Conservation (phyloP, 805 yeast genomes). For the Candida nanaspora region DNA sequence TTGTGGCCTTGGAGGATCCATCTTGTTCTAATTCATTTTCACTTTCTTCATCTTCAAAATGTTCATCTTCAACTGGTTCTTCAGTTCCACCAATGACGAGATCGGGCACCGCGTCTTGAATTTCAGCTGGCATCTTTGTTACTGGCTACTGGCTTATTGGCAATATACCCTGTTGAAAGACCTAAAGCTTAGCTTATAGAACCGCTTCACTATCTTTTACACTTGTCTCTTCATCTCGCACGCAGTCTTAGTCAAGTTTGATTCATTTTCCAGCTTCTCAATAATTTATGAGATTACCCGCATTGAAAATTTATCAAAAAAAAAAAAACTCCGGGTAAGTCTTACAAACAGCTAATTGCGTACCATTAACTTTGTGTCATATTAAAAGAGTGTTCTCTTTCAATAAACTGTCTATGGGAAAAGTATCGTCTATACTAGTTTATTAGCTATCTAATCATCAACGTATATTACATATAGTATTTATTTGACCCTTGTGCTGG, state of each 20-base stretch:
- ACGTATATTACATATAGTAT: background rate
- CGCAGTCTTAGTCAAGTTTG: too few species aligned
- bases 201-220: too few species aligned
- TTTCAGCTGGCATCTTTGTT: conserved; percentile 58
- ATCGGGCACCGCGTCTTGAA: conserved; percentile 80
- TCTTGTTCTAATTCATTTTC: conserved; percentile 35
- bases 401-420: background rate
- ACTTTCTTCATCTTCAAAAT: conserved; percentile 18
- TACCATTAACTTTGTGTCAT: too few species aligned
- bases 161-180: too few species aligned
- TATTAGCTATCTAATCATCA: background rate
- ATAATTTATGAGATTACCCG: too few species aligned
- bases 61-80: conserved; percentile 29
- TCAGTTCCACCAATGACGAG: conserved; percentile 61
- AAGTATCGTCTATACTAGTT: background rate
- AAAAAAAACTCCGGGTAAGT: too few species aligned
- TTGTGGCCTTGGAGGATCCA: conserved; percentile 38
- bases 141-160: background rate
- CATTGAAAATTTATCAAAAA: too few species aligned
- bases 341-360: too few species aligned
- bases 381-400: too few species aligned
- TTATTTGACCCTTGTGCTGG: background rate
- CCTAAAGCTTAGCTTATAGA: too few species aligned
- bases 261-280: too few species aligned
- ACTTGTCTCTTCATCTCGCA: too few species aligned